Evolutionary conservation across 257 asterid genomes (phyloP).

Genomic region (Ilex asprella): DNA sequence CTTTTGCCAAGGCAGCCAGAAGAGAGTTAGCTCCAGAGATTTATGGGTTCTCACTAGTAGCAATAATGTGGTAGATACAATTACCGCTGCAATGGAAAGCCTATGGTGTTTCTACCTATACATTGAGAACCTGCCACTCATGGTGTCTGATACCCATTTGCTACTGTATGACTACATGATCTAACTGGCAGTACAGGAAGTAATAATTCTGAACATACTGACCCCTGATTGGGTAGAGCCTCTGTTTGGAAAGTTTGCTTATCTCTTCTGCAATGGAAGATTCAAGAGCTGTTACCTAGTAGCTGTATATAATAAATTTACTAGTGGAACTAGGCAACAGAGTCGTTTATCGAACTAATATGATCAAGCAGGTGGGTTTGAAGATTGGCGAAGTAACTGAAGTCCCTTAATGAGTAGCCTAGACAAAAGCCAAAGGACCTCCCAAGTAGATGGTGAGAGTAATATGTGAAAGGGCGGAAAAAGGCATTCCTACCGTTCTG

Average conservation of each 20-base stretch:
- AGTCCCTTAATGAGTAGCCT: background rate
- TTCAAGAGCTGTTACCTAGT: background rate
- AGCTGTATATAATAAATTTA: background rate
- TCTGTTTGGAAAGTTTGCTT: background rate
- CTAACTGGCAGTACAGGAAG: constrained; percentile 12
- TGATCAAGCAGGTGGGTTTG: background rate
- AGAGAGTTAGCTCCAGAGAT: constrained; percentile 65
- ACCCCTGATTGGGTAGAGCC: too few species aligned
- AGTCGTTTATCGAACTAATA: background rate
- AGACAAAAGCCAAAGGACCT: background rate
- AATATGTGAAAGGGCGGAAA: background rate
- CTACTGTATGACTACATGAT: constrained; percentile 44
- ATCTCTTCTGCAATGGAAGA: background rate
- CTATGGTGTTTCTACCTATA: constrained; percentile 60
- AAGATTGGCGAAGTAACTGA: too few species aligned
- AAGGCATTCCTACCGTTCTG: constrained; percentile 2
- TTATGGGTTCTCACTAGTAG: constrained; percentile 77
- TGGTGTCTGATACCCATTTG: constrained; percentile 28
- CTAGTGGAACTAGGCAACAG: background rate
- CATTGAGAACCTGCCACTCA: constrained; percentile 50
- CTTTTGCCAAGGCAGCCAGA: constrained; percentile 74
- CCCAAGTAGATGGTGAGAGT: background rate
- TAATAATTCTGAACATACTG: background rate
- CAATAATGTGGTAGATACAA: constrained; percentile 65
- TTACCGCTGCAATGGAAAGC: constrained; percentile 49